Conservation (phyloP, 129 eudicot genomes). For the Heracleum sosnowskyi region DNA sequence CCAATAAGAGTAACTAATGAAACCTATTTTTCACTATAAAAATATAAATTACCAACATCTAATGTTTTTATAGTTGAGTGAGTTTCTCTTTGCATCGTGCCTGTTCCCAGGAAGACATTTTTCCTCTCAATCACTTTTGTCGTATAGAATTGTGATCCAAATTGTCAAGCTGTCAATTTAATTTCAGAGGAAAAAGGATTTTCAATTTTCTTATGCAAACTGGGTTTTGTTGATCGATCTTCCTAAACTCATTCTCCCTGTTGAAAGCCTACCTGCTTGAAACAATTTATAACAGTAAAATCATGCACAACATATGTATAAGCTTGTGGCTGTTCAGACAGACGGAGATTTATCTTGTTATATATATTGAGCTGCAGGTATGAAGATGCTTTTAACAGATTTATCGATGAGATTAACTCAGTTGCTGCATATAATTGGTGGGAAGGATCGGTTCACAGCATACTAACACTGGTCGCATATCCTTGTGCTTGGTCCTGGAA, state of each 20-base stretch:
- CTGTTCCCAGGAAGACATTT: background rate
- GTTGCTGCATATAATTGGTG: conserved; percentile 90
- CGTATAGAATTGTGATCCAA: background rate
- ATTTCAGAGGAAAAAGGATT: background rate
- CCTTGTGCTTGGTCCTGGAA: conserved; percentile 97
- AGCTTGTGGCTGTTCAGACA: background rate
- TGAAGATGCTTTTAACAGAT: conserved; percentile 85
- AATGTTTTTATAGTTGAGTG: background rate
- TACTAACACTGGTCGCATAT: conserved; percentile 71
- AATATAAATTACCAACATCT: background rate
- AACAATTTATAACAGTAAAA: background rate
- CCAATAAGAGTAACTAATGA: background rate
- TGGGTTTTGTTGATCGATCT: background rate
- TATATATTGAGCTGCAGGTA: conserved; percentile 44
- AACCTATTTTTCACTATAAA: background rate
- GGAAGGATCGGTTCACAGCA: conserved; percentile 90
- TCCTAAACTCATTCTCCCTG: background rate
- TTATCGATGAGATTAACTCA: conserved; percentile 72
- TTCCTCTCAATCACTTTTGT: background rate
- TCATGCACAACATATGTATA: background rate
- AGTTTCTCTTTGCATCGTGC: background rate
- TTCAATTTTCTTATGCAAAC: background rate
- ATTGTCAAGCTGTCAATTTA: background rate
- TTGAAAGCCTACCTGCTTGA: background rate
- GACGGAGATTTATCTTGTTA: background rate